These are phyloP conservation scores for Cytospora leucostoma DNA, from an alignment of 2,329 filamentous ascomycete genomes.

Conservation along the genomic window DNA sequence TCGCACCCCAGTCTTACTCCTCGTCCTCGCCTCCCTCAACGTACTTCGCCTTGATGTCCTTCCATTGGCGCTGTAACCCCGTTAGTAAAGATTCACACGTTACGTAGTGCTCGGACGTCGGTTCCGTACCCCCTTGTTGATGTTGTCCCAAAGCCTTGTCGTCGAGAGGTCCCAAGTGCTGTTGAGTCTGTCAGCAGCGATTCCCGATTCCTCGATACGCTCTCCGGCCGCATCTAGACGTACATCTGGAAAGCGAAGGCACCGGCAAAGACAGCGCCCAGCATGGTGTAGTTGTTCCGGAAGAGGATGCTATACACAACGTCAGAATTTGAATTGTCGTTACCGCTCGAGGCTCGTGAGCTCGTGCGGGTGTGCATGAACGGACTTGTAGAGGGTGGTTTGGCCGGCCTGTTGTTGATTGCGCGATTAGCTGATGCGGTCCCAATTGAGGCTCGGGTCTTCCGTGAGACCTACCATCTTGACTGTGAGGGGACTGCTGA, in stretches of 20 bases:
- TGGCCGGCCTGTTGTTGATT: slow-evolving; percentile 42
- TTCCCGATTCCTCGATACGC: not conserved
- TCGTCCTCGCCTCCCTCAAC: slow-evolving; percentile 70
- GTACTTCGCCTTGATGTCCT: slow-evolving; percentile 95
- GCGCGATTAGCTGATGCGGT: slow-evolving; percentile 37
- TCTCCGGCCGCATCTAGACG: slow-evolving; percentile 37
- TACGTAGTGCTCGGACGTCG: slow-evolving; percentile 59
- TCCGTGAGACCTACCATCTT: slow-evolving; percentile 58
- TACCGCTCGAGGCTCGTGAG: not conserved
- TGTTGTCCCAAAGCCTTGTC: slow-evolving; percentile 84
- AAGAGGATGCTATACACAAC: slow-evolving; percentile 68
- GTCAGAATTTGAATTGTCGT: slow-evolving; percentile 14
- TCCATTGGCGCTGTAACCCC: slow-evolving; percentile 91
- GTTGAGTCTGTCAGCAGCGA: slow-evolving; percentile 23
- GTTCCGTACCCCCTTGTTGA: slow-evolving; percentile 69
- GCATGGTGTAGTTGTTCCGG: slow-evolving; percentile 84
- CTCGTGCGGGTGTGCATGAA: slow-evolving; percentile 12
- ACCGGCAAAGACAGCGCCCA: slow-evolving; percentile 79
- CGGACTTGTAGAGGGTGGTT: slow-evolving; percentile 31
- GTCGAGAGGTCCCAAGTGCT: slow-evolving; percentile 83
- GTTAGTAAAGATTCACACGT: slow-evolving; percentile 9
- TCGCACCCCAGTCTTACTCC: slow-evolving; percentile 32
- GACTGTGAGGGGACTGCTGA: slow-evolving; percentile 29
- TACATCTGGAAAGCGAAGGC: slow-evolving; percentile 96
- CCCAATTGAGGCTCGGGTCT: slow-evolving; percentile 18